A percentile compares a stretch with the other conserved stretches of the same genome.
Conservation (phyloP, 2,329 filamentous ascomycete genomes). For the Metarhizium humberi region DNA sequence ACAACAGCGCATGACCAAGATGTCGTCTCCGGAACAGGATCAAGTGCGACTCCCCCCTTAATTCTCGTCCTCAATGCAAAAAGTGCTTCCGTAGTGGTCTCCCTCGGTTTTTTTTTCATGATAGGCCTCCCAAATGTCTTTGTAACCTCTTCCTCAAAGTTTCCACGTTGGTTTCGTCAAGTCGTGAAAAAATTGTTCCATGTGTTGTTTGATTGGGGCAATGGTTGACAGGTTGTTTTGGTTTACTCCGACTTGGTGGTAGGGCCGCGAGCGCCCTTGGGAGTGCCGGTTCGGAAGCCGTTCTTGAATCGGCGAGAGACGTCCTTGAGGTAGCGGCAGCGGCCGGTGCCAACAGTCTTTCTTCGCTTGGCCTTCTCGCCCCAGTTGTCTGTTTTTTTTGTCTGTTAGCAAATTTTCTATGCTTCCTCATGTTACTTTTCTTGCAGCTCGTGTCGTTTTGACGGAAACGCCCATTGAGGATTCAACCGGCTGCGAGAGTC, state of each 20-base stretch:
- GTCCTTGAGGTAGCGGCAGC: slow-evolving; percentile 89
- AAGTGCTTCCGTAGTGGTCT: background rate
- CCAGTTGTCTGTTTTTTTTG: slow-evolving; percentile 75
- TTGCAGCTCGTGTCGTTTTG: no score
- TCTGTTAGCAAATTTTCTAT: slow-evolving; percentile 1
- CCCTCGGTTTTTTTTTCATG: background rate
- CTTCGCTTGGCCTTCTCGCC: slow-evolving; percentile 99
- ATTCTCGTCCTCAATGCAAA: background rate
- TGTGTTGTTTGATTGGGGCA: background rate
- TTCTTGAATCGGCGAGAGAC: slow-evolving; percentile 92
- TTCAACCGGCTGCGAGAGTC: no score
- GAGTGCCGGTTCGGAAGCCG: slow-evolving; percentile 86
- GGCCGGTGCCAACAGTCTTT: slow-evolving; percentile 97
- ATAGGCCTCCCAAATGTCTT: background rate
- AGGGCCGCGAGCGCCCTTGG: slow-evolving; percentile 61
- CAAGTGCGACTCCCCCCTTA: background rate
- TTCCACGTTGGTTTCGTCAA: background rate
- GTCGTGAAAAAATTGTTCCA: background rate
- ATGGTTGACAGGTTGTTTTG: background rate
- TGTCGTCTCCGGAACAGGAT: background rate
- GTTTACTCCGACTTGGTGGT: slow-evolving; percentile 13
- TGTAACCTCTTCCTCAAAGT: no score
- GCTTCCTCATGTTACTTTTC: background rate
- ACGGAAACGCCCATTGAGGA: no score
- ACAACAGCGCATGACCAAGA: background rate